phyloP scores from a whole-genome alignment of 2,329 filamentous ascomycete genomes.

The Hymenoscyphus fructigenus region DNA sequence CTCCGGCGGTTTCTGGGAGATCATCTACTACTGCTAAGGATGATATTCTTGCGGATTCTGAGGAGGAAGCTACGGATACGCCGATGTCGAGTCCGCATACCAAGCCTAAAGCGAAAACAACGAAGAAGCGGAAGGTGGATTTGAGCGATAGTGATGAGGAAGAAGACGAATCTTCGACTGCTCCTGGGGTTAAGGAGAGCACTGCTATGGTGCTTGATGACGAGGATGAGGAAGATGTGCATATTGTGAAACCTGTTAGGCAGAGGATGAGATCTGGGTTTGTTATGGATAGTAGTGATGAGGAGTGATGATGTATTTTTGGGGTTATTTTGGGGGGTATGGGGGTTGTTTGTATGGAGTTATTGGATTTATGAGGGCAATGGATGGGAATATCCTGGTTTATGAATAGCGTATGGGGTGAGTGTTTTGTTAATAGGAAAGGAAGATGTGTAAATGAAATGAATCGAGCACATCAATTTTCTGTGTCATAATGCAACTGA shows the following conservation, averaged over 20 bases:
- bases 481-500: too few species aligned
- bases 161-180: conserved; percentile 29
- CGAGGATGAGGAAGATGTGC: conserved; percentile 44
- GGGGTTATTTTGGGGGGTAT: background rate
- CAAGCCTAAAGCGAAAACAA: conserved; percentile 36
- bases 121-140: conserved; percentile 41
- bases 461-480: background rate
- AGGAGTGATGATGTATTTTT: conserved; percentile 31
- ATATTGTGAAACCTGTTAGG: conserved; percentile 34
- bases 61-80: conserved; percentile 39
- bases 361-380: background rate
- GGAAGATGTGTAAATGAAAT: background rate
- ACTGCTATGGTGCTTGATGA: conserved; percentile 25
- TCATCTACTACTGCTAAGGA: conserved; percentile 28
- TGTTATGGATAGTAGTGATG: conserved; percentile 58
- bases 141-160: conserved; percentile 35
- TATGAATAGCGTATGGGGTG: background rate
- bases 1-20: conserved; percentile 27
- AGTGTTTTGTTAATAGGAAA: background rate
- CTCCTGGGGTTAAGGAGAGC: conserved; percentile 26
- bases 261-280: conserved; percentile 52
- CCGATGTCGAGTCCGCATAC: conserved; percentile 42
- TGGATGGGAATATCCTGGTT: background rate
- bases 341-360: background rate
- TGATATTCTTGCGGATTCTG: conserved; percentile 33